These are phyloP conservation scores for Trichaptum fuscoviolaceum DNA, from an alignment of 768 basidiomycete species.

Conservation along the genomic window DNA sequence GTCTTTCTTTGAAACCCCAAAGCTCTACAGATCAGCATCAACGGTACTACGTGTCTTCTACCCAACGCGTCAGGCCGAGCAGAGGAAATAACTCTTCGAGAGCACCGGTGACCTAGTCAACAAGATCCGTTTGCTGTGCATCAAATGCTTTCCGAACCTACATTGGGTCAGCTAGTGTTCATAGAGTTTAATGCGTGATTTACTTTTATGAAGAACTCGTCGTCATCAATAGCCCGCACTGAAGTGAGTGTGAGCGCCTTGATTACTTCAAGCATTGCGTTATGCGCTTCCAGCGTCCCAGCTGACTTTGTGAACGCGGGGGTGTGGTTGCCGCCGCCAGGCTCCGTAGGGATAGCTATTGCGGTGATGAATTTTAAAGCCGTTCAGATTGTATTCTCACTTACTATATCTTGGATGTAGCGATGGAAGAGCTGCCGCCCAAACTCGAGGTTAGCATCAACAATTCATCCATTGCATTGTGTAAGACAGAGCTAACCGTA, in stretches of 20 bases:
- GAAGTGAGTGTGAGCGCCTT: slow-evolving; percentile 62
- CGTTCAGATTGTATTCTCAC: not conserved
- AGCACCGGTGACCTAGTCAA: too few relatives aligned
- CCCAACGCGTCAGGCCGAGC: too few relatives aligned
- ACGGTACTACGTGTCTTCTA: too few relatives aligned
- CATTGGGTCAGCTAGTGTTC: not conserved
- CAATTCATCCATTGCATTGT: too few relatives aligned
- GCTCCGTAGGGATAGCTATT: slow-evolving; percentile 66
- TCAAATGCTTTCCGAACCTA: not conserved
- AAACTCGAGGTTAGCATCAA: slow-evolving; percentile 6
- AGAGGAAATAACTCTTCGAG: too few relatives aligned
- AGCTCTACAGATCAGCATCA: too few relatives aligned
- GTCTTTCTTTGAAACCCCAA: too few relatives aligned
- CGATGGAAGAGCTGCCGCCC: slow-evolving; percentile 19
- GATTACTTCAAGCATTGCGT: slow-evolving; percentile 46
- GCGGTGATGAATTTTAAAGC: slow-evolving; percentile 5
- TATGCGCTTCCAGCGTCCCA: slow-evolving; percentile 55
- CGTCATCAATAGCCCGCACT: slow-evolving; percentile 53
- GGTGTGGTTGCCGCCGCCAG: slow-evolving; percentile 73
- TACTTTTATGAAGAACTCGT: slow-evolving; percentile 53
- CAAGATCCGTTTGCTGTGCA: not conserved
- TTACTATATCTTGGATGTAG: slow-evolving; percentile 18
- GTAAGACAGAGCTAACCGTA: slow-evolving; percentile 41
- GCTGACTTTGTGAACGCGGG: slow-evolving; percentile 59
- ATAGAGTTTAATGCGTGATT: slow-evolving; percentile 10